Evolutionary conservation across 306 rosid species (phyloP).

Genomic region (Canavalia ensiformis): DNA sequence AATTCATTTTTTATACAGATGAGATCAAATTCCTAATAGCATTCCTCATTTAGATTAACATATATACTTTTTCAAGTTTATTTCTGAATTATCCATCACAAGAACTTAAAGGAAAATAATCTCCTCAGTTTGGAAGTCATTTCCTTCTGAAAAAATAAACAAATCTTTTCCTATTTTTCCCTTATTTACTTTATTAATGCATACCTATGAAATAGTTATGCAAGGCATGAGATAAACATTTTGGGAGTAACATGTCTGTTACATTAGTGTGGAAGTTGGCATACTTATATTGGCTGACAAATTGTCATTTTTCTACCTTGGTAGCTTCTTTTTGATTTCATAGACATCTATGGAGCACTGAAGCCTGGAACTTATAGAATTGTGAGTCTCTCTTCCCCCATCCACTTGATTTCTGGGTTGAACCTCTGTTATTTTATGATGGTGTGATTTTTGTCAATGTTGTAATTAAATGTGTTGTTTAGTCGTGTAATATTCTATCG

Average conservation of each 20-base stretch:
- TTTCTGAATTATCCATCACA: not conserved
- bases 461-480: slow-evolving; percentile 26
- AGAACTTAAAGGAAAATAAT: too few species aligned
- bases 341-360: slow-evolving; percentile 61
- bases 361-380: slow-evolving; percentile 75
- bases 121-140: too few species aligned
- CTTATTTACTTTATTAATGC: too few species aligned
- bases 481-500: slow-evolving; percentile 26
- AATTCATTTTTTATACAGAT: not conserved
- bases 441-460: slow-evolving; percentile 34
- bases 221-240: too few species aligned
- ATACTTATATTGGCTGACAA: slow-evolving; percentile 39
- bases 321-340: slow-evolving; percentile 77
- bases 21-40: slow-evolving; percentile 17
- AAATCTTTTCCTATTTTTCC: too few species aligned
- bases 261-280: not conserved
- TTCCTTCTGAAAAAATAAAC: too few species aligned
- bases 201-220: too few species aligned
- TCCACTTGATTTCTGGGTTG: slow-evolving; percentile 40
- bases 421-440: slow-evolving; percentile 27
- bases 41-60: slow-evolving; percentile 10
- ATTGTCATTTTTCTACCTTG: slow-evolving; percentile 41
- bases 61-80: not conserved
- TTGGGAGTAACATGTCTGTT: too few species aligned
- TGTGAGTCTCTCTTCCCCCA: slow-evolving; percentile 59